Base-by-base conservation (phyloP, 768 basidiomycete species). In the Sarcomyxa edulis region DNA sequence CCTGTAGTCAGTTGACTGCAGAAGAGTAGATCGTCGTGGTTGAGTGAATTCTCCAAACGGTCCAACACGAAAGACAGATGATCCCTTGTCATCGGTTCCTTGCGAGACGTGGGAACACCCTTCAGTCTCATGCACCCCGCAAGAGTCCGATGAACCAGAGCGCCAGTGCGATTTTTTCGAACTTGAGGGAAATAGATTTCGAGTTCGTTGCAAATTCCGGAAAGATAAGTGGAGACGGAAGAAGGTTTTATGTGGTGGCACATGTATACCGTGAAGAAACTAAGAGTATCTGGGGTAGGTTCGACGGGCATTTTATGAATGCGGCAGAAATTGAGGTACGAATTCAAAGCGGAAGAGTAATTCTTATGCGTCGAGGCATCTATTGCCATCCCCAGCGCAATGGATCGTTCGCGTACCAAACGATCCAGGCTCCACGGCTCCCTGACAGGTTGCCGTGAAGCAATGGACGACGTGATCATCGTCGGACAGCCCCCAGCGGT, bases 171-270 rank as follows among this genome's bases (percentile, higher is more conserved):
- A 4, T 23, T 29, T 1, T 2, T 2, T 11, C 52, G 48, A 3
- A 65, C 52, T 5, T 47, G 4, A 2, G 65, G 64, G 37, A 50
- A 68, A 7, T 47, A 43, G 0, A 49, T 6, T 33, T 65, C 59
- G 1, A 69, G 55, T 14, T 56, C 40, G 21, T 54, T 57, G 40
- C 58, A 58, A 14, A 65, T 63, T 7, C 67, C 64, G 4, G 62
- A 64, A 0, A 70, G 48, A 42, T 70, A 70, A 4, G 42, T 32
- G 32, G 39, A 35, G 19, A 59, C 54, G 0, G 61, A 58, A 3
- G 26, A n/a, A 5, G 64, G 64, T 10, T 59, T 36, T 30, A 66
- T 62, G 38, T 55, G 51, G 30, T 44, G 35, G 1, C 44, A 59
- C 48, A 56, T 63, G 42, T 48, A 68, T 7, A 56, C 51, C 3